A percentile compares a stretch with the other conserved stretches of the same genome.
Conservation (phyloP, 192 early-diverging fungal species). For the Coemansia sp. region DNA sequence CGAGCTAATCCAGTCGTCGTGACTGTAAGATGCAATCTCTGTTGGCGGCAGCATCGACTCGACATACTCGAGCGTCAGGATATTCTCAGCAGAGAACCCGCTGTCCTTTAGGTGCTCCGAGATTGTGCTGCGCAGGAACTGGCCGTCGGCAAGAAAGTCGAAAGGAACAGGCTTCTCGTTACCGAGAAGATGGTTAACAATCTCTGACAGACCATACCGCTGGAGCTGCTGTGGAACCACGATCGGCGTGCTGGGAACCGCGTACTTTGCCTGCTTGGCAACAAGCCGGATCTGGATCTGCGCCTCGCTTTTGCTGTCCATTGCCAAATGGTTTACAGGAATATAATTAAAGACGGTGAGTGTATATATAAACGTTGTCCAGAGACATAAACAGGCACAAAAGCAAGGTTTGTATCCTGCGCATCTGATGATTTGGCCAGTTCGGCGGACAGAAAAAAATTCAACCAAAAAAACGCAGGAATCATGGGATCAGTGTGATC, state of each 20-base stretch:
- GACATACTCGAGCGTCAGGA: constrained; percentile 88
- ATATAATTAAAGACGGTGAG: constrained; percentile 1
- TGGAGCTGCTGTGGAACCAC: constrained; percentile 81
- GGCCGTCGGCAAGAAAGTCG: constrained; percentile 90
- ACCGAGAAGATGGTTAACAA: constrained; percentile 87
- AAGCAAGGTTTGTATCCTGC: not conserved
- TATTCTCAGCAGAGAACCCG: constrained; percentile 63
- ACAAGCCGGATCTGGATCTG: constrained; percentile 86
- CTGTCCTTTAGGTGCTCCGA: constrained; percentile 67
- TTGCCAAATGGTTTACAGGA: not conserved
- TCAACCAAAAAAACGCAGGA: no score
- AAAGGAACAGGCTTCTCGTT: constrained; percentile 70
- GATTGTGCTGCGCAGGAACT: constrained; percentile 80
- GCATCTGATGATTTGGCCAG: no score
- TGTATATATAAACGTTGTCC: not conserved
- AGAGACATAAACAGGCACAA: not conserved
- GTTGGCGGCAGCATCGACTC: constrained; percentile 86
- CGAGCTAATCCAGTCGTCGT: constrained; percentile 94
- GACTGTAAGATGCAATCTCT: constrained; percentile 72
- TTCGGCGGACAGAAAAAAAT: no score
- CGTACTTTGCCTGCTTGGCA: constrained; percentile 70
- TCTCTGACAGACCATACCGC: constrained; percentile 88
- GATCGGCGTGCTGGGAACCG: constrained; percentile 80
- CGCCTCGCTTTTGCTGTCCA: constrained; percentile 41
- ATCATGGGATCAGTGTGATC: no score